Percentiles rank a stretch among this genome's conserved stretches.
Evolutionary conservation across 495 filamentous ascomycete genomes (phyloP).

Genomic region (Daldinia loculata): DNA sequence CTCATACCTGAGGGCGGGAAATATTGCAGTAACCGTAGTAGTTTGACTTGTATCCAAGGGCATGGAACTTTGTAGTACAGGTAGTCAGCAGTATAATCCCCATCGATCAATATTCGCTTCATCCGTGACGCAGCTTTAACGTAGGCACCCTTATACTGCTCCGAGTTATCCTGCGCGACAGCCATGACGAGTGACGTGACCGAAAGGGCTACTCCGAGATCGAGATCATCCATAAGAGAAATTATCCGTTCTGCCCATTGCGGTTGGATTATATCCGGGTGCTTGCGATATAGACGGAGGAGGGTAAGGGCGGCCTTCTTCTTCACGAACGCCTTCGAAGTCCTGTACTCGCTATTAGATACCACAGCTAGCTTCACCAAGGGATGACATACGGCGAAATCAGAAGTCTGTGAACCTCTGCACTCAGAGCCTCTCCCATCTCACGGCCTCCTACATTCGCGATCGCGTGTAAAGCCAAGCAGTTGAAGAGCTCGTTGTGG

Average conservation of each 20-base stretch:
- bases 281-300: constrained; percentile 94
- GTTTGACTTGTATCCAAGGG: constrained; percentile 98
- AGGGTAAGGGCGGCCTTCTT: constrained; percentile 98
- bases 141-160: constrained; percentile 93
- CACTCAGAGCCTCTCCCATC: constrained; percentile 94
- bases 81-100: constrained; percentile 87
- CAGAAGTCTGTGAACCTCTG: constrained; percentile 90
- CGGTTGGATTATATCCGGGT: constrained; percentile 88
- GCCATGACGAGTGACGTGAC: constrained; percentile 98
- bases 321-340: constrained; percentile 97
- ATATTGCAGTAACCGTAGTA: constrained; percentile 90
- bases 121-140: constrained; percentile 89
- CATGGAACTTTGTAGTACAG: constrained; percentile 99
- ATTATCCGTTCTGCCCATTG: constrained; percentile 99
- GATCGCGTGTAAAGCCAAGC: constrained; percentile 96
- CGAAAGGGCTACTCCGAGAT: constrained; percentile 93
- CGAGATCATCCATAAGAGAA: constrained; percentile 95
- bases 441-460: constrained; percentile 96
- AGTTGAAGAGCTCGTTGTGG: constrained; percentile 97
- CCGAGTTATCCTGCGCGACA: constrained; percentile 88
- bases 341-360: constrained; percentile 60
- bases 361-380: not conserved
- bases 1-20: constrained; percentile 89
- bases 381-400: constrained; percentile 84
- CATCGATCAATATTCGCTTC: constrained; percentile 88